Evolutionary conservation across 495 filamentous ascomycete genomes (phyloP).

Genomic region (Corynascus novoguineensis): DNA sequence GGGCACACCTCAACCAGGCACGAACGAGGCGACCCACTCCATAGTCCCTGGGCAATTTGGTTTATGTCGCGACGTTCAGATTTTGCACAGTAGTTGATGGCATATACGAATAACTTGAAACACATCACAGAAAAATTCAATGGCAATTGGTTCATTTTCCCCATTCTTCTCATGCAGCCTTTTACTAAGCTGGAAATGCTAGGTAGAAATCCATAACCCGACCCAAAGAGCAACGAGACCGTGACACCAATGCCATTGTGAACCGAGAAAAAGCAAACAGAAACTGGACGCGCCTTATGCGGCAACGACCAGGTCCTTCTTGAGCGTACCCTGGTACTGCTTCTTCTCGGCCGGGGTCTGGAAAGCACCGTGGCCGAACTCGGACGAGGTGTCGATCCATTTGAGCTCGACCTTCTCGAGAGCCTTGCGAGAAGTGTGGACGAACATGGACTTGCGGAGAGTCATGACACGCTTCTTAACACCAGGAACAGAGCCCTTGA

Average conservation of each 20-base stretch:
- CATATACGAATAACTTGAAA: background rate
- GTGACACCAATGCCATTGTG: slow-evolving; percentile 52
- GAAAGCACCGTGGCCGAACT: slow-evolving; percentile 99
- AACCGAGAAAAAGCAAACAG: slow-evolving; percentile 45
- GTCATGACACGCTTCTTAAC: slow-evolving; percentile 99
- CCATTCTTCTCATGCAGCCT: slow-evolving; percentile 43
- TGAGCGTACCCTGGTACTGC: slow-evolving; percentile 90
- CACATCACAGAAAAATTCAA: slow-evolving; percentile 12
- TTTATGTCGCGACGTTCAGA: no score
- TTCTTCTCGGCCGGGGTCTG: slow-evolving; percentile 97
- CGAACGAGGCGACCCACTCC: no score
- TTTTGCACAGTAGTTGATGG: background rate
- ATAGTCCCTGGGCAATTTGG: no score
- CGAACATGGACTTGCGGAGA: slow-evolving; percentile 98
- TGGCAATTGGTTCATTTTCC: slow-evolving; percentile 32
- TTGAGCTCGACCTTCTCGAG: slow-evolving; percentile 99
- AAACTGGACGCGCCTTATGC: slow-evolving; percentile 48
- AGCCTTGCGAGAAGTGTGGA: slow-evolving; percentile 87
- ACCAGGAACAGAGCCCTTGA: slow-evolving; percentile 97
- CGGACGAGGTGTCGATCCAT: slow-evolving; percentile 99
- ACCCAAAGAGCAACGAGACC: slow-evolving; percentile 45
- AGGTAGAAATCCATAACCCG: slow-evolving; percentile 34
- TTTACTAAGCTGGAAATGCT: slow-evolving; percentile 41
- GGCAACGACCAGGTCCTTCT: slow-evolving; percentile 85
- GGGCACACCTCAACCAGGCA: background rate